These are phyloP conservation scores for Penicillium robsamsonii DNA, from an alignment of 495 filamentous ascomycete genomes.

Conservation along the genomic window DNA sequence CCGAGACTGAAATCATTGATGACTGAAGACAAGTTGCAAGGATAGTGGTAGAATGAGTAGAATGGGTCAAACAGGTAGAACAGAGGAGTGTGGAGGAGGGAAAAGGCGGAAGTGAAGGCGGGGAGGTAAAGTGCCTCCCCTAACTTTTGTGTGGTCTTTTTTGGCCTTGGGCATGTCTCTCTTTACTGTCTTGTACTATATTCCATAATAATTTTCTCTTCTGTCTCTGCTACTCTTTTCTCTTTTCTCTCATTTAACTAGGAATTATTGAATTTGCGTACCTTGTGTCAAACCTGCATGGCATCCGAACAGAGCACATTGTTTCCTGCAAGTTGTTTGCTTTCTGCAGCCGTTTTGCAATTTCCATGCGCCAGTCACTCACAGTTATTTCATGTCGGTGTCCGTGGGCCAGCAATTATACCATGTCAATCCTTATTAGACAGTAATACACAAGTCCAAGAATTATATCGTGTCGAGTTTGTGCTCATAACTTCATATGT, in stretches of 20 bases:
- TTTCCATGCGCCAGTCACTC: background rate
- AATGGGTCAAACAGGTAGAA: slow-evolving; percentile 11
- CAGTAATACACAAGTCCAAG: background rate
- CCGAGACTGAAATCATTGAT: slow-evolving; percentile 29
- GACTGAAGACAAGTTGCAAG: slow-evolving; percentile 13
- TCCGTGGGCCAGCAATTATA: background rate
- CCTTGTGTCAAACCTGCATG: slow-evolving; percentile 11
- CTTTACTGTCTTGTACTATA: background rate
- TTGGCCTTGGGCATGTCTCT: slow-evolving; percentile 3
- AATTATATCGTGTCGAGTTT: slow-evolving; percentile 10
- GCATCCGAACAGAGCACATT: slow-evolving; percentile 19
- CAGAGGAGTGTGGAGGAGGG: slow-evolving; percentile 20
- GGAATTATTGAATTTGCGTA: background rate
- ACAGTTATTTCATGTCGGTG: background rate
- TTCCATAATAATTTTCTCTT: background rate
- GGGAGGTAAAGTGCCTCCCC: slow-evolving; percentile 23
- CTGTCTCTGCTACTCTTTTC: background rate
- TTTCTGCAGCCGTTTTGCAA: slow-evolving; percentile 13
- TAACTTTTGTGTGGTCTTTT: slow-evolving; percentile 24
- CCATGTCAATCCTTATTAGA: background rate
- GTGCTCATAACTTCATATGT: slow-evolving; percentile 30
- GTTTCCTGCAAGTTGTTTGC: slow-evolving; percentile 24
- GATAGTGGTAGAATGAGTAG: slow-evolving; percentile 8
- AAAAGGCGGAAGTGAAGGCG: slow-evolving; percentile 29
- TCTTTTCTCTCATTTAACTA: background rate